A percentile compares a stretch with the other conserved stretches of the same genome.
Evolutionary conservation across 1,284 basidiomycete genomes (phyloP).

Genomic region (Malassezia psittaci): DNA sequence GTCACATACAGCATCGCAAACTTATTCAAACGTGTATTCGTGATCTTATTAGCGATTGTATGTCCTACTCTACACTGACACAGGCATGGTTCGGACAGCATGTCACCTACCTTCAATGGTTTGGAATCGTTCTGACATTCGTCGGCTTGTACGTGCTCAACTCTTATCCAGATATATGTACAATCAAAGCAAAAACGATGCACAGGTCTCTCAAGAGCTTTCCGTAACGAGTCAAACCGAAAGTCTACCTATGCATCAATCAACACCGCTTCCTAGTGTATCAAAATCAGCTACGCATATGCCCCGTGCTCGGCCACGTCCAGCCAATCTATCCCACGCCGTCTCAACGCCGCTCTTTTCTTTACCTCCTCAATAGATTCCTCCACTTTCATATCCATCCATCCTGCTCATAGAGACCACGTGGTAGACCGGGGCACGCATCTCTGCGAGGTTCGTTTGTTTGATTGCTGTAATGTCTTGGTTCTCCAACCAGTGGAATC

Average conservation of each 20-base stretch:
- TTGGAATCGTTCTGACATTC: slow-evolving; percentile 82
- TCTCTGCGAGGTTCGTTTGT: too few species aligned
- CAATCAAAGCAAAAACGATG: slow-evolving; percentile 68
- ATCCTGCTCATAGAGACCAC: background rate
- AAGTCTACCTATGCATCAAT: slow-evolving; percentile 12
- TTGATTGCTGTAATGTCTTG: slow-evolving; percentile 31
- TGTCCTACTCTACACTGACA: background rate
- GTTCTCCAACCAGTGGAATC: slow-evolving; percentile 45
- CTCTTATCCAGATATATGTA: slow-evolving; percentile 57
- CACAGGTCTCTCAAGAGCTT: background rate
- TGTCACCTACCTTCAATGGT: slow-evolving; percentile 67
- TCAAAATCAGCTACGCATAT: background rate
- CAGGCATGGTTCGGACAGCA: slow-evolving; percentile 78
- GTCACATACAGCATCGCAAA: slow-evolving; percentile 98
- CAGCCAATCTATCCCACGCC: background rate
- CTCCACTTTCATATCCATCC: background rate
- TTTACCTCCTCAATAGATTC: slow-evolving; percentile 10
- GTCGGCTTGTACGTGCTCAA: slow-evolving; percentile 60
- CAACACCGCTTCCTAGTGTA: background rate
- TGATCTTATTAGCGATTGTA: slow-evolving; percentile 86
- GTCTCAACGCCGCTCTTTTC: slow-evolving; percentile 14
- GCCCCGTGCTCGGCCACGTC: background rate
- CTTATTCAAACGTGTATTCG: slow-evolving; percentile 91
- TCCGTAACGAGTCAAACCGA: background rate
- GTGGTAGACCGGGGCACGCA: background rate